phyloP scores from a whole-genome alignment of 176 grass and related monocot genomes.

The Thinopyrum elongatum region DNA sequence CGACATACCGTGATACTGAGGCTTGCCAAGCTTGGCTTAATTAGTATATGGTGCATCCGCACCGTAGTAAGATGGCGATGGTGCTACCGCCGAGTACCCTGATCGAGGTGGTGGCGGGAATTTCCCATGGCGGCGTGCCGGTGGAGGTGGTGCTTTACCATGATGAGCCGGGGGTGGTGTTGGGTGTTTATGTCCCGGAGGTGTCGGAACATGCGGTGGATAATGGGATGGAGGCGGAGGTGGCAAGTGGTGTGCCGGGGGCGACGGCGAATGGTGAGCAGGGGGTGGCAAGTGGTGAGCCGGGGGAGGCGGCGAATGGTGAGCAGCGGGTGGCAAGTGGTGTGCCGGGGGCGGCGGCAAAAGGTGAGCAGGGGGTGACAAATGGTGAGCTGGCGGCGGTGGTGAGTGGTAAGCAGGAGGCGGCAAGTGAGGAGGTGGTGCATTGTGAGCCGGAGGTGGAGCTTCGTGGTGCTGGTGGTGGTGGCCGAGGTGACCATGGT shows the following conservation, averaged over 20 bases:
- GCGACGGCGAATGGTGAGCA: neutral
- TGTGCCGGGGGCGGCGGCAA: neutral
- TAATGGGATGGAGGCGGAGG: constrained; percentile 26
- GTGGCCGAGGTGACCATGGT: constrained; percentile 34
- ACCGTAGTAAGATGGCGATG: constrained; percentile 3
- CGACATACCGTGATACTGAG: neutral
- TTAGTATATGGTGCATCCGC: neutral
- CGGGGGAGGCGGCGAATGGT: neutral
- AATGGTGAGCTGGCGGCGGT: neutral
- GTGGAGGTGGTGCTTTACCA: neutral
- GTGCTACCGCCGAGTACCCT: neutral
- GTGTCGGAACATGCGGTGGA: neutral
- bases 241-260: neutral
- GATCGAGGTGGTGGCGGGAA: neutral
- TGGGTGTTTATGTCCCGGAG: constrained; percentile 6
- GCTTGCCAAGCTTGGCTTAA: neutral
- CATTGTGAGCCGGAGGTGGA: neutral
- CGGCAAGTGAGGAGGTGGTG: neutral
- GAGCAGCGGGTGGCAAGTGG: neutral
- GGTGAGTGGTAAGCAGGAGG: neutral
- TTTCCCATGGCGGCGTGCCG: neutral
- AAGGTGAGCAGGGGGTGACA: neutral
- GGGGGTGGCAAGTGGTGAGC: neutral
- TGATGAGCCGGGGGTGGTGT: neutral
- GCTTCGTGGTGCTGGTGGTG: neutral